These are phyloP conservation scores for Ascochyta fabae DNA, from an alignment of 2,329 filamentous ascomycete genomes.

Conservation along the genomic window DNA sequence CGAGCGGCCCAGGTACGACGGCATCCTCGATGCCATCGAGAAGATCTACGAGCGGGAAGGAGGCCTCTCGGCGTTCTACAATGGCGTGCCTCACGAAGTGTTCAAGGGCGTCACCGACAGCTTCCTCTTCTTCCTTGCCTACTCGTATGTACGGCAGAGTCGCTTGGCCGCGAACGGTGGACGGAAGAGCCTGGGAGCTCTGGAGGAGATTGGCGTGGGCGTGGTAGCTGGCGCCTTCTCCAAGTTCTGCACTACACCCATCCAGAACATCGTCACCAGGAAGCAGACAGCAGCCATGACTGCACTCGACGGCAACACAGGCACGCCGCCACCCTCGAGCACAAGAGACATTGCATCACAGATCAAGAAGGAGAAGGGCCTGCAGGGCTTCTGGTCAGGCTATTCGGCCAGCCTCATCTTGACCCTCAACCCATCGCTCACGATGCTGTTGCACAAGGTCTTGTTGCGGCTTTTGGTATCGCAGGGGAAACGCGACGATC, in stretches of 20 bases:
- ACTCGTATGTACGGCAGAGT: constrained; percentile 64
- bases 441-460: constrained; percentile 80
- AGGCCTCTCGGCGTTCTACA: constrained; percentile 71
- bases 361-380: constrained; percentile 72
- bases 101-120: constrained; percentile 67
- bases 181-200: constrained; percentile 59
- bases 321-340: constrained; percentile 41
- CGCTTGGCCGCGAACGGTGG: constrained; percentile 38
- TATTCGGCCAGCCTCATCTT: constrained; percentile 82
- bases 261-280: constrained; percentile 81
- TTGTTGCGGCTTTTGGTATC: constrained; percentile 68
- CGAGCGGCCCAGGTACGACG: constrained; percentile 63
- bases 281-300: constrained; percentile 73
- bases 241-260: constrained; percentile 77
- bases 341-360: constrained; percentile 65
- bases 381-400: constrained; percentile 83
- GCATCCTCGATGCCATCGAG: constrained; percentile 70
- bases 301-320: constrained; percentile 45
- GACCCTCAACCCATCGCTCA: constrained; percentile 85
- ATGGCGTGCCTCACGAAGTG: constrained; percentile 53
- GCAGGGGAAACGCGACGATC: constrained; percentile 58
- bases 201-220: constrained; percentile 78
- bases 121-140: constrained; percentile 86
- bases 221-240: constrained; percentile 76
- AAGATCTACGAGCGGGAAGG: constrained; percentile 76